Base-by-base conservation (phyloP, 192 early-diverging fungal species). In the Coemansia sp. region DNA sequence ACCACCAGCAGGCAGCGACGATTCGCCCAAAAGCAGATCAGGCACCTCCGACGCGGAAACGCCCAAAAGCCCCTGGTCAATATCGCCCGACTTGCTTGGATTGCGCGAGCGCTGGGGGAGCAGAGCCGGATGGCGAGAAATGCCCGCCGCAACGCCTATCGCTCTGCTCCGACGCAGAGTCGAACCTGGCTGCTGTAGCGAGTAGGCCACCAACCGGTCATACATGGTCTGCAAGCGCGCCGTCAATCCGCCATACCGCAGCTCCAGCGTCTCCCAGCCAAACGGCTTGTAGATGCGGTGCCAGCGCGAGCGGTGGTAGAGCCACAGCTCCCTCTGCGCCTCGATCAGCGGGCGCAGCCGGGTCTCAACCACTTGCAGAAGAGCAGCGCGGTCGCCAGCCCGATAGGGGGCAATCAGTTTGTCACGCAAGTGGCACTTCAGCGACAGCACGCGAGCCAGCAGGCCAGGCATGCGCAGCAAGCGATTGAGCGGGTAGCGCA, bases 241-340 rank as follows among this genome's bases (percentile, higher is more conserved):
- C 4, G 81, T 63, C 31, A 92, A 55, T 2, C 89, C 92, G 43
- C 93, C 93, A 73, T 95, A 95, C 31, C 93, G 87, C 68, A 91
- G 66, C 66, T 95, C 93, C 1, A 95, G 59, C 0, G 91, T 86
- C 64, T 95, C 93, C 87, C 91, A 89, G 6, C 93, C 93, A 87
- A 93, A 93, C 2, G 93, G 92, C 59, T 92, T 91, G 70, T 91
- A 91, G 55, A 86, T 89, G 52, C 82, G 75, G 61, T 88, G 84
- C 93, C 93, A 95, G 59, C 91, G 65, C 6, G 84, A 79, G 7
- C 93, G 85, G 68, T 95, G 93, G 74, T 88, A 92, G 43, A 86
- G 79, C 92, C 92, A 93, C 26, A 94, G 85, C 45, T 82, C 84
- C 35, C 92, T 85, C 16, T 87, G 85, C 2, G 87, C 84, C 34